These are phyloP conservation scores for Myriosclerotinia duriaeana DNA, from an alignment of 2,329 filamentous ascomycete species.

Conservation along the genomic window DNA sequence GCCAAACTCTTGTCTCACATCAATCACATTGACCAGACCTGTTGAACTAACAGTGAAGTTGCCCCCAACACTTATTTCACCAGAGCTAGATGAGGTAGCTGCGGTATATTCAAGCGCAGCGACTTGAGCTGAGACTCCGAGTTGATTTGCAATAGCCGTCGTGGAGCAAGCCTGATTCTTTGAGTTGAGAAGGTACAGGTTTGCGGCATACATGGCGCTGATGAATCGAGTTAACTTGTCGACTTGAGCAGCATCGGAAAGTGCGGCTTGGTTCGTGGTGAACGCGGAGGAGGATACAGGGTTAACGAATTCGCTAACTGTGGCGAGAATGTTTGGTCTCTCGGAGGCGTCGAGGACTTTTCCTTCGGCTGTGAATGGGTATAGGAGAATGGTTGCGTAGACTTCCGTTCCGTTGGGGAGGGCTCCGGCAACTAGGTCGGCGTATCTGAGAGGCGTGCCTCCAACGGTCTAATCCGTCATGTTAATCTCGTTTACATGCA, in stretches of 20 bases:
- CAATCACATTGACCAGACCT: too few species aligned
- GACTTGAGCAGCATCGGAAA: conserved; percentile 24
- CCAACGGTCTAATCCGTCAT: too few species aligned
- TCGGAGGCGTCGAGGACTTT: conserved; percentile 26
- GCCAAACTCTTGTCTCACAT: too few species aligned
- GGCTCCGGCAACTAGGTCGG: conserved; percentile 33
- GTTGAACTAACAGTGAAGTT: conserved; percentile 35
- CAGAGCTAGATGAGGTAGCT: conserved; percentile 32
- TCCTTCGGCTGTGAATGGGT: conserved; percentile 38
- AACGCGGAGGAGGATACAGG: conserved; percentile 32
- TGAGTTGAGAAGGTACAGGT: conserved; percentile 33
- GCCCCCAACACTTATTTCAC: conserved; percentile 34
- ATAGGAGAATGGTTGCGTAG: conserved; percentile 40
- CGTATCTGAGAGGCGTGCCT: conserved; percentile 30
- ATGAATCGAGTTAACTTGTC: conserved; percentile 34
- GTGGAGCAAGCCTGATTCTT: not conserved
- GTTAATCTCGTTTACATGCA: too few species aligned
- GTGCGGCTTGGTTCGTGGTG: conserved; percentile 30
- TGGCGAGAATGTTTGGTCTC: not conserved
- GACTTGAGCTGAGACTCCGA: too few species aligned
- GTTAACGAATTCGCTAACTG: conserved; percentile 7
- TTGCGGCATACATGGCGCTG: conserved; percentile 38
- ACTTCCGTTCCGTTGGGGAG: conserved; percentile 37
- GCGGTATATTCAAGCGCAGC: conserved; percentile 34
- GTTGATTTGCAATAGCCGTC: too few species aligned